These are phyloP conservation scores for Pseudovirgaria hyperparasitica DNA, from an alignment of 2,329 filamentous ascomycete species.

Conservation along the genomic window DNA sequence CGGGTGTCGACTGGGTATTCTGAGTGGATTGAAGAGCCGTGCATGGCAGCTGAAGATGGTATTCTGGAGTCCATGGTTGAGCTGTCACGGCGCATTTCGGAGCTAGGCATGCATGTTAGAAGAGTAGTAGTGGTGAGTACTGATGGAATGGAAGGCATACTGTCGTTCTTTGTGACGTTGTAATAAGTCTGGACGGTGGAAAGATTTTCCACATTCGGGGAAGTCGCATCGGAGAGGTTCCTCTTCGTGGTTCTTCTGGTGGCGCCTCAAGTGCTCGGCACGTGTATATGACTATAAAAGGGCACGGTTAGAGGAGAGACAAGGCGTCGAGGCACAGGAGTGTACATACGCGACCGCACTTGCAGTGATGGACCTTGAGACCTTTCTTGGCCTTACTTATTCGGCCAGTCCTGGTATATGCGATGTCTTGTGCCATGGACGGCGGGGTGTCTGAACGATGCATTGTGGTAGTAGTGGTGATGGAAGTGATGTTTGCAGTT, in stretches of 20 bases:
- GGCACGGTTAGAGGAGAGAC: background rate
- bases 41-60: no score
- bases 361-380: constrained; percentile 31
- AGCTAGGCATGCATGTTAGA: constrained; percentile 1
- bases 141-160: constrained; percentile 18
- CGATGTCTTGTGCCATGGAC: constrained; percentile 14
- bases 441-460: constrained; percentile 20
- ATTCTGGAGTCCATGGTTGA: no score
- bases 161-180: constrained; percentile 32
- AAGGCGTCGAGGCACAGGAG: constrained; percentile 1
- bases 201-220: constrained; percentile 28
- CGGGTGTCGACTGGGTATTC: no score
- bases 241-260: constrained; percentile 34
- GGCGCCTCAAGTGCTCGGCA: constrained; percentile 34
- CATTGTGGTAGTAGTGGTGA: constrained; percentile 18
- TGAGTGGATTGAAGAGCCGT: no score
- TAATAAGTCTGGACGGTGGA: constrained; percentile 32
- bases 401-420: constrained; percentile 32
- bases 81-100: no score
- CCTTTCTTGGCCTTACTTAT: constrained; percentile 37
- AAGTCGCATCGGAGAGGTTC: constrained; percentile 28
- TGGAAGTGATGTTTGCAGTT: constrained; percentile 10
- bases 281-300: constrained; percentile 31
- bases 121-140: background rate
- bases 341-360: constrained; percentile 33